Base-by-base conservation (phyloP, 768 basidiomycete genomes). In the Leccinum fibrillosum region DNA sequence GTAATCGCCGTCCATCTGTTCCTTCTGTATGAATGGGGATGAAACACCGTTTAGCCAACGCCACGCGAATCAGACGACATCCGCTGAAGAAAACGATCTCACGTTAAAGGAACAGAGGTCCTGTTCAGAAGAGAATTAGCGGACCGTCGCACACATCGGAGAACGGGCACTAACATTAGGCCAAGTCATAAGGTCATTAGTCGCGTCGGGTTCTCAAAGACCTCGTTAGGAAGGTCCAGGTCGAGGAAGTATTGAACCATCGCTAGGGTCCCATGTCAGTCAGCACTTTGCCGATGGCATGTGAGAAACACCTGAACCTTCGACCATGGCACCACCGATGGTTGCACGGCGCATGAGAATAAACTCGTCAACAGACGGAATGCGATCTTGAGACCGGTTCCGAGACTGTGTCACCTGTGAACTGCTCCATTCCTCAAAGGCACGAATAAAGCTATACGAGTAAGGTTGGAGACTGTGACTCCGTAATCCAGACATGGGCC, bases 171-270 rank as follows among this genome's bases (percentile, higher is more conserved):
- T 7, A 23, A 75, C 74, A 44, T 76, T 76, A n/a, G 75, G 75
- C 75, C 75, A 76, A 1, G 75, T 76, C 75, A 76, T 76, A 17
- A 76, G 71, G 54, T 76, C 75, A 15, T 60, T 75, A 0, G 72
- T 75, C n/a, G 74, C 75, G n/a, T 75, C 69, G 39, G 70, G 50
- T 62, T 67, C 35, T 72, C 69, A 57, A 76, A 76, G 5, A 76
- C 73, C 25, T 69, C 60, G 25, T 75, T 72, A 13, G 75, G 75
- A 37, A 76, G 67, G 50, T 76, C 66, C 48, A 76, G 52, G 60
- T 76, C 74, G 5, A 76, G 62, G 17, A 74, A 74, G 49, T 76
- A 76, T 53, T 76, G 74, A 37, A 76, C 49, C 50, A 74, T 70
- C 4, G 74, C 75, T 76, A 47, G 13, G 26, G 58, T 60, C 42